Percentiles rank a stretch among this genome's conserved stretches.
Evolutionary conservation across 257 asterid genomes (phyloP).

Genomic region (Rehmannia glutinosa): DNA sequence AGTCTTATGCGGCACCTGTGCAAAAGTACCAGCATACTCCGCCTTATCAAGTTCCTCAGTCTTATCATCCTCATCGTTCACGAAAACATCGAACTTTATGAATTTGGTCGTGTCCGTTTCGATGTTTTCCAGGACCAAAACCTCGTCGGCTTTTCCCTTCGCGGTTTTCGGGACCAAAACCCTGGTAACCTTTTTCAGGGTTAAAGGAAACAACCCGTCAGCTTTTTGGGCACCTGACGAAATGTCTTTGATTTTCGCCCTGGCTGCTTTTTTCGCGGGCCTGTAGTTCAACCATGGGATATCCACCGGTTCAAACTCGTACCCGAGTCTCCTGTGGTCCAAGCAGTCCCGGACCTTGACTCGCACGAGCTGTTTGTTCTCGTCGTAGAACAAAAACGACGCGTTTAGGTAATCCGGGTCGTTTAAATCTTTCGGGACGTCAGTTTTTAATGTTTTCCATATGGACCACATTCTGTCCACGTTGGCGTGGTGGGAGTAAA

Average conservation of each 20-base stretch:
- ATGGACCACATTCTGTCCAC: constrained; percentile 69
- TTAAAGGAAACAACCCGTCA: constrained; percentile 31
- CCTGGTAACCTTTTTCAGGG: constrained; percentile 13
- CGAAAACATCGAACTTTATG: constrained; percentile 42
- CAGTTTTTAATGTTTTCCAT: constrained; percentile 31
- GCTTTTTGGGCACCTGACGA: constrained; percentile 10
- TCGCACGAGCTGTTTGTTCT: constrained; percentile 31
- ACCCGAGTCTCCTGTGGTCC: constrained; percentile 34
- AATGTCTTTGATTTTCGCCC: constrained; percentile 12
- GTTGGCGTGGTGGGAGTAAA: constrained; percentile 62
- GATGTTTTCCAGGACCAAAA: constrained; percentile 27
- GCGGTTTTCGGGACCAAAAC: constrained; percentile 31
- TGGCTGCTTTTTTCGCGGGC: constrained; percentile 23
- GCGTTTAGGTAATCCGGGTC: constrained; percentile 39
- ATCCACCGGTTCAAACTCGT: constrained; percentile 24
- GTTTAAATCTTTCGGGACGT: constrained; percentile 24
- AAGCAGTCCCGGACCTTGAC: constrained; percentile 35
- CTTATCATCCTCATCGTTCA: constrained; percentile 46
- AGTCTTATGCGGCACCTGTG: constrained; percentile 48
- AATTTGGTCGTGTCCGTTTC: constrained; percentile 23
- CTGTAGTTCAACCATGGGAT: constrained; percentile 43
- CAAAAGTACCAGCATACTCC: constrained; percentile 45
- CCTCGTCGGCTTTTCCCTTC: constrained; percentile 34
- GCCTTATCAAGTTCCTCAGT: constrained; percentile 35
- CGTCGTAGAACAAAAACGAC: constrained; percentile 51